Conservation (phyloP, 345 rosid species). For the Geranium rotundifolium region DNA sequence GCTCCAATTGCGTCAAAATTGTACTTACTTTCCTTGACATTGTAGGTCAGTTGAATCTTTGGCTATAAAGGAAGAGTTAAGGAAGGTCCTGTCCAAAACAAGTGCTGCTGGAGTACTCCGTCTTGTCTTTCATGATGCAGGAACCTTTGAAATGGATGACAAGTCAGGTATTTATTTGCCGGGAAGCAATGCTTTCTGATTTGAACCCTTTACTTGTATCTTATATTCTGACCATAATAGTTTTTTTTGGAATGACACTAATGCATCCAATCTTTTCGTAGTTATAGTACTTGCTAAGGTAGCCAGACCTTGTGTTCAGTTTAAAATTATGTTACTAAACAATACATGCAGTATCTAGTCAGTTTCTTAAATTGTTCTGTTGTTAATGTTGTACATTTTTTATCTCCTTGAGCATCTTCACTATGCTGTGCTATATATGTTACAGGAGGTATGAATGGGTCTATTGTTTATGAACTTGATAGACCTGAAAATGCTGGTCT, state of each 20-base stretch:
- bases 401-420: neutral
- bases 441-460: conserved; percentile 91
- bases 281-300: neutral
- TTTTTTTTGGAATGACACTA: neutral
- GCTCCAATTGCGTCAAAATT: neutral
- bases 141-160: conserved; percentile 54
- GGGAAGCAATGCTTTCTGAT: neutral
- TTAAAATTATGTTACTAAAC: neutral
- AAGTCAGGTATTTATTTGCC: conserved; percentile 35
- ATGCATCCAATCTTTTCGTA: too few relatives aligned
- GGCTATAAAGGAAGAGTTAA: conserved; percentile 40
- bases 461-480: conserved; percentile 71
- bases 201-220: neutral
- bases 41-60: conserved; percentile 26
- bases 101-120: conserved; percentile 97
- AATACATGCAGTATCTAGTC: neutral
- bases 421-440: neutral
- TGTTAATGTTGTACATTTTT: neutral
- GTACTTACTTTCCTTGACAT: conserved; percentile 4
- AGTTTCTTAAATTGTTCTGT: neutral
- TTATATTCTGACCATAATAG: neutral
- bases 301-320: neutral
- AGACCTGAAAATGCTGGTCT: conserved; percentile 90
- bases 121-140: conserved; percentile 95
- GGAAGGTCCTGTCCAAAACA: conserved; percentile 66